Conservation (phyloP, 345 rosid species). For the Eutrema heterophyllum region DNA sequence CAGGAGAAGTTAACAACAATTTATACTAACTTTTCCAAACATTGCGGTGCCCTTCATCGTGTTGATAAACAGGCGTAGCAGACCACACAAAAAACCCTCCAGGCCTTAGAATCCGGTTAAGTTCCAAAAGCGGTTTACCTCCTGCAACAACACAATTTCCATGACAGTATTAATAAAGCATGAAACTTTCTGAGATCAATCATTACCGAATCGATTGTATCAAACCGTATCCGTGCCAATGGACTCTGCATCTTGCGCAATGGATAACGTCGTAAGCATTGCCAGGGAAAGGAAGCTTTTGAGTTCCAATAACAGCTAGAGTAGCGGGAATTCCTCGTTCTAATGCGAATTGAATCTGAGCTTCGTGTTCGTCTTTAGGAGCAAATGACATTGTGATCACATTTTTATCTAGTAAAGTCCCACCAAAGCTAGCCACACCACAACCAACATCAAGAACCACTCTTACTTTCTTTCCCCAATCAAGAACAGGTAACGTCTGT, state of each 20-base stretch:
- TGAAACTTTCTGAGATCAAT: constrained; percentile 33
- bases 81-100: constrained; percentile 97
- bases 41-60: constrained; percentile 47
- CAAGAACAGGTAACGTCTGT: constrained; percentile 59
- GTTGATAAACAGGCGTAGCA: constrained; percentile 85
- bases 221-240: constrained; percentile 53
- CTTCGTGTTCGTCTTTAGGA: constrained; percentile 97
- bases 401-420: constrained; percentile 63
- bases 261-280: constrained; percentile 74
- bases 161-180: neutral
- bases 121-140: constrained; percentile 88
- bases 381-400: constrained; percentile 95
- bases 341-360: constrained; percentile 92
- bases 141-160: constrained; percentile 39
- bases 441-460: constrained; percentile 87
- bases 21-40: constrained; percentile 67
- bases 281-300: constrained; percentile 63
- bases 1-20: neutral
- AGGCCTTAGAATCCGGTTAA: constrained; percentile 83
- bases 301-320: constrained; percentile 81
- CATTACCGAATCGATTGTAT: neutral
- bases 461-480: constrained; percentile 68
- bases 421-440: constrained; percentile 96
- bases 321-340: constrained; percentile 91
- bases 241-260: constrained; percentile 97